These are phyloP conservation scores for Funneliformis caledonium DNA, from an alignment of 371 early-diverging fungal genomes.

Conservation along the genomic window DNA sequence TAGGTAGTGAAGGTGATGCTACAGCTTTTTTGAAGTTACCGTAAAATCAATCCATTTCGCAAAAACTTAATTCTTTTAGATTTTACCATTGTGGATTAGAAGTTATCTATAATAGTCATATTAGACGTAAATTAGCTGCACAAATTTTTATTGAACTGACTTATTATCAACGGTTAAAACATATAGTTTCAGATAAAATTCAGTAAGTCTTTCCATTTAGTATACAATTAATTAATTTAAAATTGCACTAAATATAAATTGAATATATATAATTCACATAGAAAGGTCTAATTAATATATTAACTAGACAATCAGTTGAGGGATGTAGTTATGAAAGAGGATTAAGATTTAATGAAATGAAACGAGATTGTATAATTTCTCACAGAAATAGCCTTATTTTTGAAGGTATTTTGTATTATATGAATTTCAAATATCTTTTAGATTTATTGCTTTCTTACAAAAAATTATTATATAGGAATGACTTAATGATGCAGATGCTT, in stretches of 20 bases:
- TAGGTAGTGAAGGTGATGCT: constrained; percentile 85
- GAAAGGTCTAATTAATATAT: constrained; percentile 83
- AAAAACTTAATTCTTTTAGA: constrained; percentile 58
- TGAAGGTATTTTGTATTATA: constrained; percentile 56
- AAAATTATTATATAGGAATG: too few species aligned
- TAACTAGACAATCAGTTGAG: constrained; percentile 90
- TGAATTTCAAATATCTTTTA: background rate
- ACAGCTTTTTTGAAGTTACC: constrained; percentile 86
- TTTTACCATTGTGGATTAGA: constrained; percentile 83
- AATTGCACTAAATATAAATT: constrained; percentile 7
- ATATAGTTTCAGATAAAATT: constrained; percentile 95
- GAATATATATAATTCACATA: constrained; percentile 53
- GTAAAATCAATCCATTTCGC: constrained; percentile 78
- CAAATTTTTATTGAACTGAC: constrained; percentile 90
- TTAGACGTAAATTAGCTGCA: constrained; percentile 79
- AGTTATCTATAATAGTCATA: constrained; percentile 85
- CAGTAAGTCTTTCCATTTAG: constrained; percentile 52
- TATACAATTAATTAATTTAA: background rate
- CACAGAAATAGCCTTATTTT: constrained; percentile 87
- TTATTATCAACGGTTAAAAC: constrained; percentile 92
- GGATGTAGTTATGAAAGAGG: constrained; percentile 89
- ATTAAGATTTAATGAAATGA: constrained; percentile 94
- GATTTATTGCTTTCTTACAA: background rate
- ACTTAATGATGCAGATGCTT: constrained; percentile 86
- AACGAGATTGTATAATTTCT: constrained; percentile 90